Base-by-base conservation (phyloP, 805 yeast genomes). In the Lachancea quebecensis region DNA sequence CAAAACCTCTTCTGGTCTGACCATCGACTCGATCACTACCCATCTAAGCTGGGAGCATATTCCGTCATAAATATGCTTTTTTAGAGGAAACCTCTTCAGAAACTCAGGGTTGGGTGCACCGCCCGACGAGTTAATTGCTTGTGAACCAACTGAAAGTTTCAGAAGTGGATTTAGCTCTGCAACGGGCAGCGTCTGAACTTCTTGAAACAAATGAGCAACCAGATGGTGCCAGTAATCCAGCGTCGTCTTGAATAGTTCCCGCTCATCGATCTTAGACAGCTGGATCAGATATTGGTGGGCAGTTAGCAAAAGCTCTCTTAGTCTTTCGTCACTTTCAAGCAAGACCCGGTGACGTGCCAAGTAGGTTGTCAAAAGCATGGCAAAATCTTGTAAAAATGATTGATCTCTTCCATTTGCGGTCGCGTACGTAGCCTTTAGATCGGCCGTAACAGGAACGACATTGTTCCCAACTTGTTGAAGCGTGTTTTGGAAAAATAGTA, bases 21-120 rank as follows among this genome's bases (percentile, higher is more conserved):
- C 99, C 99, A 93, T 93, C 58, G 85, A 85, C 67, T 90, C 98
- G 58, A 93, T 93, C 61, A 93, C 83, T n/a, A 95, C 95, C 49
- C 84, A 72, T 67, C 99, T 80, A 58, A 93, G 74, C 59, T 81
- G 81, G 3, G 96, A 82, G 55, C 93, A 75, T 36, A 93, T 72
- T 21, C 77, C 77, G n/a, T 79, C 71, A 62, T 93, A 93, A 43
- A 77, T 78, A 67, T 91, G 95, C 62, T 84, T 88, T 65, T 97
- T 82, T 47, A 91, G 74, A 8, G 95, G 90, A 64, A 75, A 81
- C 56, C 79, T 79, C n/a, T 81, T 81, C 53, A 90, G 73, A 12
- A 82, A 57, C 39, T 79, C 82, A 0, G 96, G 96, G 59, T 87
- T 83, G 39, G 90, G 82, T 11, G 96, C 96, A 47, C 96, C 96